Base-by-base conservation (phyloP, 495 filamentous ascomycete species). In the Peziza echinospora region DNA sequence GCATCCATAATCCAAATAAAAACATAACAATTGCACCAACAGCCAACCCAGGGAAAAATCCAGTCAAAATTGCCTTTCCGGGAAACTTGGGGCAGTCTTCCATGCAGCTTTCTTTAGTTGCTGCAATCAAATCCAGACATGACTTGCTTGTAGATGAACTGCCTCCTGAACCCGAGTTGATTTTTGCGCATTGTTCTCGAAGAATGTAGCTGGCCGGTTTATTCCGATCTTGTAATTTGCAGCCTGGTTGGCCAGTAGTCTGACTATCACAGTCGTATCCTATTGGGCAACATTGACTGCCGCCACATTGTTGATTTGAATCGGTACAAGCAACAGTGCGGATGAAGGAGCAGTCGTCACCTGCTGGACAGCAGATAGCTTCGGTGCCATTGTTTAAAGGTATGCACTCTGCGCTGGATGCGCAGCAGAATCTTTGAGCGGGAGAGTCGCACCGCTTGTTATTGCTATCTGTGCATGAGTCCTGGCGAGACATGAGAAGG, bases 251-350 rank as follows among this genome's bases (percentile, higher is more conserved):
- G 16, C 28, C 5, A 40, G 11, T 22, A 5, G 3, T 21, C n/a
- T n/a, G n/a, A n/a, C n/a, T n/a, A 6, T 52, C 55, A 16, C 56
- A 59, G 7, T 52, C 49, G 23, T 60, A 59, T 1, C 56, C 56
- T 5, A 43, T 5, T 3, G 56, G 56, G 24, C 56, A 59, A 28
- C 56, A 59, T n/a, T 45, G 26, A 3, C 10, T 39, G 5, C 55
- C 51, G 25, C 56, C 58, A 17, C 30, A 37, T 11, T 11, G 13
- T 24, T 41, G 37, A 1, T 45, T 26, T n/a, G 24, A 7, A n/a
- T 6, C 22, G 7, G 39, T 25, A 37, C 56, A 59, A 5, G 37
- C 3, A 5, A 58, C 46, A 13, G 56, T 51, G 23, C 49, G 57
- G 21, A 59, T 59, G 41, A 55, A 43, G 37, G 51, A 48, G 49